Evolutionary conservation across 352 stramenopile genomes (phyloP), one percentile per base, ranked within the genome.

Genomic region (Aphanomyces euteiches): DNA sequence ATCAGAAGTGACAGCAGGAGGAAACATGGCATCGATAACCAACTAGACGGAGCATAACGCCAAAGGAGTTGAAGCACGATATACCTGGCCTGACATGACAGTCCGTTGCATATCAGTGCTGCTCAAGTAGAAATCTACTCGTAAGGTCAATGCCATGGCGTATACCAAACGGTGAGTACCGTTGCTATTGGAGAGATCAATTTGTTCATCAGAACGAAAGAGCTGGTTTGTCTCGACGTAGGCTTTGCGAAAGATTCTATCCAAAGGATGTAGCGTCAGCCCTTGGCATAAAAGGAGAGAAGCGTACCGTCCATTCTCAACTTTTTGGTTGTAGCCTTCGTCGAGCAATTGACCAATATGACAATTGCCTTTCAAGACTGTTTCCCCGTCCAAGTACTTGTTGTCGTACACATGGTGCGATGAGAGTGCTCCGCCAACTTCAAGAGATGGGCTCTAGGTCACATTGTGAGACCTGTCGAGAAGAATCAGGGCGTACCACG

Each of bases 1-100:
- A 15, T 21, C 7, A 6, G 60, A 21, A 37, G 60, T 43, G 0
- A 21, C 13, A 34, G 60, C 8, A 13, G 34, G 34, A 8, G 60
- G 60, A 34, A 67, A 67, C 60, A 67, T 67, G 60, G 60, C 60
- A 50, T 67, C 60, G 10, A 67, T 43, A 15, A 67, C 60, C 13
- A 67, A 43, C 47, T 58, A 58, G 15, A 28, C 13, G 13, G 45
- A 53, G 13, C 13, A 53, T n/a, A 53, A 53, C 13, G 45, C n/a
- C 13, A 19, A 58, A 28, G 36, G 7, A 36, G 15, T 36, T 19
- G 50, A 58, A 28, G 45, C 13, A 53, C 1, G 45, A 15, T 28
- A 3, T 58, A 58, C 50, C 17, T 67, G 60, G 7, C 60, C 60
- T 6, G 60, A 67, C 60, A 67, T 67, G 43, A 67, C 60, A 15